Percentiles rank a stretch among this genome's conserved stretches.
phyloP scores from a whole-genome alignment of 2,329 filamentous ascomycete species.

The Aspergillus proliferans region DNA sequence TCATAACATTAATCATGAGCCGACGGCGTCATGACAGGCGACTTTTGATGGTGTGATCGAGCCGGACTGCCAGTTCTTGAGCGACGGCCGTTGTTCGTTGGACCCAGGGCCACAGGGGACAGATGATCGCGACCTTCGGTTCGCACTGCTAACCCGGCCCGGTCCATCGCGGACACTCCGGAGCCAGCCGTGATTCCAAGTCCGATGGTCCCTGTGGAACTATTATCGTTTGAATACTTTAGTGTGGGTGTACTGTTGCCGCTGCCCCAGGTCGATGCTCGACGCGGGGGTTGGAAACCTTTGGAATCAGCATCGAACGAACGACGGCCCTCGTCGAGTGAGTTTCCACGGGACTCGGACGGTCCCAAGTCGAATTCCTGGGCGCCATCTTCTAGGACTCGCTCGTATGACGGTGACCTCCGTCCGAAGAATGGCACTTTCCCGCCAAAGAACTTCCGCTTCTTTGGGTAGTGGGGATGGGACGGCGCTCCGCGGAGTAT shows the following conservation, averaged over 20 bases:
- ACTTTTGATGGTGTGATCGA: constrained; percentile 29
- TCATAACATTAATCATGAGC: constrained; percentile 26
- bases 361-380: constrained; percentile 72
- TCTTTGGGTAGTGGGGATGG: constrained; percentile 27
- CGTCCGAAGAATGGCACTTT: constrained; percentile 38
- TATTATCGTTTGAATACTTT: constrained; percentile 36
- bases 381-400: constrained; percentile 72
- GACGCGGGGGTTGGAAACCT: constrained; percentile 53
- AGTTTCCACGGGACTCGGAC: constrained; percentile 45
- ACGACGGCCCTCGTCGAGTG: constrained; percentile 57
- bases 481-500: constrained; percentile 26
- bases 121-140: constrained; percentile 83
- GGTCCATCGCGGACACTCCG: constrained; percentile 44
- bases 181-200: constrained; percentile 28
- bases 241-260: constrained; percentile 24
- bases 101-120: constrained; percentile 46
- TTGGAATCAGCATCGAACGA: constrained; percentile 48
- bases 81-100: constrained; percentile 42
- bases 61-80: constrained; percentile 47
- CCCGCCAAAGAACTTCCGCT: constrained; percentile 59
- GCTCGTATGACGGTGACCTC: constrained; percentile 60
- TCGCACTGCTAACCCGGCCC: constrained; percentile 69
- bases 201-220: constrained; percentile 34
- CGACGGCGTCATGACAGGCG: constrained; percentile 30
- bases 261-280: constrained; percentile 27